Percentiles rank a stretch among this genome's conserved stretches.
phyloP scores from a whole-genome alignment of 1,284 basidiomycete genomes.

The Ustilago crameri region DNA sequence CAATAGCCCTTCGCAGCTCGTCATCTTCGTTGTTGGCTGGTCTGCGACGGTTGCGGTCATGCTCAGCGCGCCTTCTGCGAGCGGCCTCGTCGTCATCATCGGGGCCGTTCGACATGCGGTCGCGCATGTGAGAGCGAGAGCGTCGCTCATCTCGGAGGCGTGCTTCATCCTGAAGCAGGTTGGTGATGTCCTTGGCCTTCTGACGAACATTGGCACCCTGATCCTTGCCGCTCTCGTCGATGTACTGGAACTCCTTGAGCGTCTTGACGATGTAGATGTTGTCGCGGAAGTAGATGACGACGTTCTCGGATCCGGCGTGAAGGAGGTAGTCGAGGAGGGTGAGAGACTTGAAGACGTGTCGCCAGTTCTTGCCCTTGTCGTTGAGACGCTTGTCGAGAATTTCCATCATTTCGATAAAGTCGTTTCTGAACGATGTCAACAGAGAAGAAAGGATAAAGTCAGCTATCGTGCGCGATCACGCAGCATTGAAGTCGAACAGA shows the following conservation, averaged over 20 bases:
- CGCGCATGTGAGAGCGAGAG: constrained; percentile 88
- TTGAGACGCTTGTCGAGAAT: constrained; percentile 99
- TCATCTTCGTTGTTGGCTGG: constrained; percentile 69
- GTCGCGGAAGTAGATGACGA: constrained; percentile 96
- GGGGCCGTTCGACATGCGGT: constrained; percentile 77
- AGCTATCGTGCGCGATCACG: background rate
- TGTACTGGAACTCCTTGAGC: constrained; percentile 96
- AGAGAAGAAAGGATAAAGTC: background rate
- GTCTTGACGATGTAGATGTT: constrained; percentile 99
- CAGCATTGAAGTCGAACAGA: background rate
- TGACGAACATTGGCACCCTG: constrained; percentile 96
- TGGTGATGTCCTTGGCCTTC: constrained; percentile 99
- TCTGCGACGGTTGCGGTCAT: constrained; percentile 36
- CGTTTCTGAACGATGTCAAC: constrained; percentile 74
- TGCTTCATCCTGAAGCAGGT: constrained; percentile 88
- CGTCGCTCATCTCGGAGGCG: constrained; percentile 87
- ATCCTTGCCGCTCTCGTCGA: constrained; percentile 95
- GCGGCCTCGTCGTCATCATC: constrained; percentile 78
- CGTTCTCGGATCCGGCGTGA: constrained; percentile 96
- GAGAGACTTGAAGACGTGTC: constrained; percentile 99
- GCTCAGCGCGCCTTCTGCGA: constrained; percentile 42
- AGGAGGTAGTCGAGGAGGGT: constrained; percentile 96
- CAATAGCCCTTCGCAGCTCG: constrained; percentile 72
- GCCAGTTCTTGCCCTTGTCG: constrained; percentile 99
- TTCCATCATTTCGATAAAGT: constrained; percentile 99